Evolutionary conservation across 192 early-diverging fungal species (phyloP), one percentile per base, ranked within the genome.

Genomic region (Oehlia diaphana): DNA sequence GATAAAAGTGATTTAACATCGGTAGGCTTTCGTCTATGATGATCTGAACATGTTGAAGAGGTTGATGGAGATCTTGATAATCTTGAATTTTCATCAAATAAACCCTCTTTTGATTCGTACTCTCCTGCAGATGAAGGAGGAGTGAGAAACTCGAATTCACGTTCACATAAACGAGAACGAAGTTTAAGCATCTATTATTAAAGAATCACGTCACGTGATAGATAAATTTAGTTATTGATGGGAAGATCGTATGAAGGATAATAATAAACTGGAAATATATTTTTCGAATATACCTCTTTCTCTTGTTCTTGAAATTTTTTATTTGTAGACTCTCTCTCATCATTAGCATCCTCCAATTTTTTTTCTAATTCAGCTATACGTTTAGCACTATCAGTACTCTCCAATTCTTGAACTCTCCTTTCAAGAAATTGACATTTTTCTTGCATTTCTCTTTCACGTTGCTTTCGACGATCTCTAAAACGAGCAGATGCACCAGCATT

Each of bases 391-490:
- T 85, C 42, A 9, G 83, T 81, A 68, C 58, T 50, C 58, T 85
- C 86, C 7, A 87, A 62, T 58, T 81, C 81, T 67, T 74, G 77
- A 14, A 81, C 77, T 23, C 81, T 69, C 14, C 50, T 26, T 73
- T 92, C 90, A 13, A 92, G 79, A 16, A 82, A 83, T 77, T 86
- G 49, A 71, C 89, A 92, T 78, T 87, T 83, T 19, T 87, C 82
- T 23, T 85, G 82, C 77, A 90, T 84, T 50, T 90, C 91, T 42
- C 86, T 81, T 79, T 91, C 91, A 14, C 90, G 86, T 74, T 90
- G 87, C 70, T 92, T 92, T 75, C 91, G 86, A 2, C 91, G 90
- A 69, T 90, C 89, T 63, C 91, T 86, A 79, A 92, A 92, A 50
- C 91, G 73, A 7, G 91, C 90, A 9, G 90, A 91, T 0, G 91